These are phyloP conservation scores for Chytriomyces hyalinus DNA, from an alignment of 192 early-diverging fungal species.

Conservation along the genomic window DNA sequence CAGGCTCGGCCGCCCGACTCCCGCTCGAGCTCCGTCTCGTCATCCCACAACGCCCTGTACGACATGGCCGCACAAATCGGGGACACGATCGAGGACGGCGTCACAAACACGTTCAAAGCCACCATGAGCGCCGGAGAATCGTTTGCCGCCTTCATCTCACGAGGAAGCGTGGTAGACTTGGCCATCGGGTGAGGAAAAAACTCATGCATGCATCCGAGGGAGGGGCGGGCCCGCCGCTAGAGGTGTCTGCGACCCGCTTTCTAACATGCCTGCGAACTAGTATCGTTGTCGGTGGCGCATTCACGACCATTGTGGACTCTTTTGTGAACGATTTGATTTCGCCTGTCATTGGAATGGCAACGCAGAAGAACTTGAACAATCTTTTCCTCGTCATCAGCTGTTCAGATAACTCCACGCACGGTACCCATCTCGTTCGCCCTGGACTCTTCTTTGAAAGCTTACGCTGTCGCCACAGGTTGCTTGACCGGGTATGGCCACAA, in stretches of 20 bases:
- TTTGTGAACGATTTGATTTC: conserved; percentile 59
- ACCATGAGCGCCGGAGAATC: conserved; percentile 17
- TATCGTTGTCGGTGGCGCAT: conserved; percentile 71
- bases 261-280: conserved; percentile 18
- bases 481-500: neutral
- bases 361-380: conserved; percentile 47
- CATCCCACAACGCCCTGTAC: neutral
- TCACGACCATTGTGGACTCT: conserved; percentile 55
- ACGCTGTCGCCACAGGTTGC: neutral
- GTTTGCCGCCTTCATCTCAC: neutral
- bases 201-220: too few species aligned
- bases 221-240: too few species aligned
- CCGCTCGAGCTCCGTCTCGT: neutral
- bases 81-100: neutral
- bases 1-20: neutral
- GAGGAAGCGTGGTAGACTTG: conserved; percentile 2
- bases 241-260: neutral
- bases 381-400: conserved; percentile 19
- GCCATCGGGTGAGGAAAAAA: neutral
- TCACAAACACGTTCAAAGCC: conserved; percentile 1
- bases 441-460: neutral
- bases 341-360: conserved; percentile 65
- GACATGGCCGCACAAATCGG: too few species aligned
- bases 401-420: neutral
- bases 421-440: neutral